Evolutionary conservation across 768 basidiomycete species (phyloP), one percentile per base, ranked within the genome.

Genomic region (Naganishia antarctica): DNA sequence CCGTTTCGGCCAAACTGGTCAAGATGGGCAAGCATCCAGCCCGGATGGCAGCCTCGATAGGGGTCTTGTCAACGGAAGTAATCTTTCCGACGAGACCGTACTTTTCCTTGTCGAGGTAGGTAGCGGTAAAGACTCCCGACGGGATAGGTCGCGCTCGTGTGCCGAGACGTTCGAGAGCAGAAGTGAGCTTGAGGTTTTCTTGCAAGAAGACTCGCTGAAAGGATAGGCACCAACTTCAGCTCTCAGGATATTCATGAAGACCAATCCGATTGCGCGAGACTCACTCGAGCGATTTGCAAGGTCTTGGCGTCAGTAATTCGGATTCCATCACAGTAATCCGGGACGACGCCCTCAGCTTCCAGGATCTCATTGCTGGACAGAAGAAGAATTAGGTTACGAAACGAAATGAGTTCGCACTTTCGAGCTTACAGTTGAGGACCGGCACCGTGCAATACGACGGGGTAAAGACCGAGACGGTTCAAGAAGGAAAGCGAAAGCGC

Each of bases 71-170:
- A 67, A 98, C 86, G 64, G 84, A 85, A 57, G 89, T 94, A 73
- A 98, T 90, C 80, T 90, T 91, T 31, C 96, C 96, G 60, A 99
- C 96, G 64, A 94, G 85, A 16, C 89, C 89, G 75, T 98, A 99
- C 79, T 94, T 97, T 43, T 86, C 84, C 74, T 89, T 84, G 81
- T 97, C 92, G 68, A 98, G 88, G 79, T 91, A 94, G 74, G 93
- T 91, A 60, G 94, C 94, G 21, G 90, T 90, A 81, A 99, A 99
- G 68, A 99, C 92, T 28, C 96, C 96, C 18, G 90, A 92, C 29
- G 91, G 96, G 76, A 99, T 98, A 23, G 96, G 96, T 26, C 96
- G 88, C 23, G 96, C 94, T 65, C 96, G 89, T 6, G 94, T 94
- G 60, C 96, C 96, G 47, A 97, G 86, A 69, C 86, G 86, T 78